Evolutionary conservation across 2,329 filamentous ascomycete genomes (phyloP), one percentile per base, ranked within the genome.

Genomic region (Pseudocercospora eumusae): DNA sequence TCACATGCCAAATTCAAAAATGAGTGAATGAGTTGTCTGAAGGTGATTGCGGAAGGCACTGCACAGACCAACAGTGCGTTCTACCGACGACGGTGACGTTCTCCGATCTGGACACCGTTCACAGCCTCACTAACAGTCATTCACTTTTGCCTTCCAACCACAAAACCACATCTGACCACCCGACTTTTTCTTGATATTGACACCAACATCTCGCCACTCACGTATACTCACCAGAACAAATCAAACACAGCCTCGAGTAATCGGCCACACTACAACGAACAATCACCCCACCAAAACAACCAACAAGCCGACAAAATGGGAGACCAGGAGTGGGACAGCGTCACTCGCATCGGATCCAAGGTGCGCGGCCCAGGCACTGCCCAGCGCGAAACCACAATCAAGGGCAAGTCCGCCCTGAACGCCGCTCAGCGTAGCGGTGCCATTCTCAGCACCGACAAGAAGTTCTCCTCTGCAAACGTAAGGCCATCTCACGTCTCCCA

Each of bases 311-410:
- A 52, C 65, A 67, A 61, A 55, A 74, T 71, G 85, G 83, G 61
- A 33, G 68, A 85, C 75, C 36, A 57, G 21, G 92, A 96, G 74
- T 98, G 93, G 93, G 90, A 96, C 73, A 79, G 81, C 70, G 87
- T 90, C 71, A 96, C 92, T 80, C 96, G 95, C 85, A 98, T 99
- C 75, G 95, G 95, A 75, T 91, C 87, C 86, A 93, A 90, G 80
- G 85, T 85, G 74, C 87, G 87, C 73, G 85, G 86, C 68, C 84
- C 87, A 69, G 89, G 88, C 71, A 84, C 79, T 62, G 78, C 78
- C 52, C 81, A 86, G 69, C 90, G 91, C 70, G 92, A 97, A 84
- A 96, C 89, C 3, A 93, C 97, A 71, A 85, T 98, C 76, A 89
- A 90, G 77, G 91, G 93, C 75, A 92, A 91, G 78, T 82, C 81